phyloP scores from a whole-genome alignment of 2,329 filamentous ascomycete species.

The Trichoderma polysporum region DNA sequence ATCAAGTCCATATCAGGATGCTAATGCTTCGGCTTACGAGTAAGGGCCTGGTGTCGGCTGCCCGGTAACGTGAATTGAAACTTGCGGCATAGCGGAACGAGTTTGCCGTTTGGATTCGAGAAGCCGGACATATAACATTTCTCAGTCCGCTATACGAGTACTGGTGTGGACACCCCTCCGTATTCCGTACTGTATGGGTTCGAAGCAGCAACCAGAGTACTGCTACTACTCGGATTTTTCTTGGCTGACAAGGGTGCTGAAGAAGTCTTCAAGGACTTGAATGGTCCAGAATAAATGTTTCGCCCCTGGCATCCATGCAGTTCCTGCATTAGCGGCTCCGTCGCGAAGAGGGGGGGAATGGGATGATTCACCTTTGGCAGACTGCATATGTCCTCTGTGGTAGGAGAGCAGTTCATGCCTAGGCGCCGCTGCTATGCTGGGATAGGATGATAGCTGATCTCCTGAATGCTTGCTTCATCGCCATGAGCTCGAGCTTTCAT shows the following conservation, averaged over 20 bases:
- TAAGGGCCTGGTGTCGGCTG: no score
- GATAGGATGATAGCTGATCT: not conserved
- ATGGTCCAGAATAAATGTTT: slow-evolving; percentile 8
- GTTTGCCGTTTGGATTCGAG: not conserved
- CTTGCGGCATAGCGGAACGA: not conserved
- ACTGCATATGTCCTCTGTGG: not conserved
- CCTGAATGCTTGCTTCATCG: not conserved
- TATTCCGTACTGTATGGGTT: not conserved
- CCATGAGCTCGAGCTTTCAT: not conserved
- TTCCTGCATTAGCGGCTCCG: slow-evolving; percentile 28
- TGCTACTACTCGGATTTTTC: not conserved
- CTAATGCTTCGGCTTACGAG: not conserved
- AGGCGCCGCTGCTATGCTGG: not conserved
- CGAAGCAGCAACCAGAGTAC: not conserved
- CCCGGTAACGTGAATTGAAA: not conserved
- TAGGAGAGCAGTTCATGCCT: not conserved
- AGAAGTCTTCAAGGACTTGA: slow-evolving; percentile 2
- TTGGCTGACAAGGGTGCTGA: slow-evolving; percentile 3
- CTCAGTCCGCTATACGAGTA: not conserved
- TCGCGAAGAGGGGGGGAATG: not conserved
- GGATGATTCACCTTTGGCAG: not conserved
- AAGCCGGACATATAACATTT: not conserved
- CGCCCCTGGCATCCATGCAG: slow-evolving; percentile 20
- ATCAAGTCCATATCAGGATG: slow-evolving; percentile 1
- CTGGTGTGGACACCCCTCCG: not conserved